Base-by-base conservation (phyloP, 2,329 filamentous ascomycete species). In the Aspergillus candidus region DNA sequence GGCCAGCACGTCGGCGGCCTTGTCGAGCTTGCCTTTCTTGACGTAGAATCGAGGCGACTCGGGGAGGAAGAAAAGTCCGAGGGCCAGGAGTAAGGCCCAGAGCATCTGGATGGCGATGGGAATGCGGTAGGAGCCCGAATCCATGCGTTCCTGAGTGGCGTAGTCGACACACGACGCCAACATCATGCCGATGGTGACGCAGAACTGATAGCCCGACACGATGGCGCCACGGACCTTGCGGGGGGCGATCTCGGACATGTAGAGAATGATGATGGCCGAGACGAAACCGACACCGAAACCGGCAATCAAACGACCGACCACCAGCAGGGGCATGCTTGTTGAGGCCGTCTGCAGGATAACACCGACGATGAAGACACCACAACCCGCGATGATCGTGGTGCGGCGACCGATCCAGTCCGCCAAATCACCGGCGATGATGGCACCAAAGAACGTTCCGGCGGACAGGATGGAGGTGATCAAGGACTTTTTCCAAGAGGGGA, bases 11-110 rank as follows among this genome's bases (percentile, higher is more conserved):
- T 67, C 49, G 47, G 81, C 76, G 30, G 88, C 88, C 44, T 74
- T 62, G 34, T 83, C 79, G 41, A 88, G 73, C 49, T 80, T 72
- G 44, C 84, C 84, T 66, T 82, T 83, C 75, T 87, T 88, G 70
- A 94, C 85, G 60, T 79, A 91, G 76, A 83, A 94, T 61, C 88
- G 84, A 39, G 88, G 88, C 0, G 87, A 91, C 66, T 94, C 88
- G 46, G 88, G 88, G 6, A 94, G 82, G 59, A 88, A 67, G 54
- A 89, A 66, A 22, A 94, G 78, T 59, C 88, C 88, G 38, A 59
- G 61, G 31, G 70, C 86, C 14, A 94, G 82, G 52, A 94, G 83
- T 33, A 89, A 18, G 38, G 85, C 87, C 84, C 86, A 94, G 44
- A 80, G 68, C 69, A 90, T 86, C 71, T 94, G 88, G 41, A 94